phyloP scores from a whole-genome alignment of 257 asterid species.

The Nicotiana benthamiana region DNA sequence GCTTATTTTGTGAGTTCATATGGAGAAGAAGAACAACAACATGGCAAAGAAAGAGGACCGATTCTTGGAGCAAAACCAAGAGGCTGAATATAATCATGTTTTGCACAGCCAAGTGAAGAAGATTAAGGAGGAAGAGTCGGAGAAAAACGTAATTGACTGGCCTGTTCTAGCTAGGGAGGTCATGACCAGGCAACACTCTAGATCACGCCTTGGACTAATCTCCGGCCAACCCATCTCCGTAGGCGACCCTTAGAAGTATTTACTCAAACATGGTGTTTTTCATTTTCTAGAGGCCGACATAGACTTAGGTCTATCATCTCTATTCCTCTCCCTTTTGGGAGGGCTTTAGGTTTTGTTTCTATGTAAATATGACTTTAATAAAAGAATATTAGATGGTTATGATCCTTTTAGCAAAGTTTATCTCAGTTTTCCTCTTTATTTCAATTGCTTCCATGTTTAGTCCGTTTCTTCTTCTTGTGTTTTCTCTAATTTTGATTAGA shows the following conservation, averaged over 20 bases:
- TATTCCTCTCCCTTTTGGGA: not conserved
- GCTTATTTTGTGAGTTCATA: not conserved
- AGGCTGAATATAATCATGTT: not conserved
- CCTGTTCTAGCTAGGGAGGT: constrained; percentile 4
- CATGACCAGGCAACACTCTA: constrained; percentile 20
- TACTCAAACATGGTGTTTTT: not conserved
- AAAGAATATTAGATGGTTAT: constrained; percentile 3
- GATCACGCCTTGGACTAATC: constrained; percentile 24
- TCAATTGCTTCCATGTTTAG: not conserved
- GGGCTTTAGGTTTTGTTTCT: not conserved
- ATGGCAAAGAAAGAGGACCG: not conserved
- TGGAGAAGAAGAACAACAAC: constrained; percentile 2
- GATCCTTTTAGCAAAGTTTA: not conserved
- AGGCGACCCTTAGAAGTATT: constrained; percentile 4
- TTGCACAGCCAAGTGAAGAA: constrained; percentile 32
- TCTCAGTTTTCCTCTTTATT: not conserved
- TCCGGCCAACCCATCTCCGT: constrained; percentile 11
- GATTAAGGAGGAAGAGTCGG: constrained; percentile 25
- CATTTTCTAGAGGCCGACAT: not conserved
- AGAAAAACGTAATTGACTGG: constrained; percentile 14
- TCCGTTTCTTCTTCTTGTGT: not conserved
- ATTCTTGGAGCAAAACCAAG: not conserved
- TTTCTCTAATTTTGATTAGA: not conserved
- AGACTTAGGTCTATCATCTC: not conserved
- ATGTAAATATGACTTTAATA: not conserved